Percentiles rank a stretch among this genome's conserved stretches.
Conservation (phyloP, 2,329 filamentous ascomycete species). For the Arthrinium puccinioides region DNA sequence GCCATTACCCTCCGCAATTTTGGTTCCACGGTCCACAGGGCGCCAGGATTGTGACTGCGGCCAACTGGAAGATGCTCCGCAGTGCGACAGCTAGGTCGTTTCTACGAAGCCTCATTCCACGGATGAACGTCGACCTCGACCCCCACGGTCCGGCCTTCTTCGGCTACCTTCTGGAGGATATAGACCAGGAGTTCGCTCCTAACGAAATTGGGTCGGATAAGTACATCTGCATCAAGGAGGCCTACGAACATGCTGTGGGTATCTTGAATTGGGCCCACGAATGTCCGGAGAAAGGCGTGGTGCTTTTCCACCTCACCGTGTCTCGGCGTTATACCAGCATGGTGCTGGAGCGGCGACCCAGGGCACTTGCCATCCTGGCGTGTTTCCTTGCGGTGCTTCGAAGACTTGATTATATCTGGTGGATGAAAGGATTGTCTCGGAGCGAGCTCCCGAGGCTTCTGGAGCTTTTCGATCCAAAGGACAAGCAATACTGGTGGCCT, state of each 20-base stretch:
- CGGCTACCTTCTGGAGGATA: slow-evolving; percentile 48
- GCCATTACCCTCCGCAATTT: slow-evolving; percentile 39
- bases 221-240: slow-evolving; percentile 36
- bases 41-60: slow-evolving; percentile 57
- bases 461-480: slow-evolving; percentile 49
- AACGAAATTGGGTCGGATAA: slow-evolving; percentile 14
- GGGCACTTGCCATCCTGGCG: slow-evolving; percentile 56
- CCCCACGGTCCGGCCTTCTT: slow-evolving; percentile 50
- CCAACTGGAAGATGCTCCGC: slow-evolving; percentile 57
- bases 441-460: slow-evolving; percentile 59
- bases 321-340: slow-evolving; percentile 54
- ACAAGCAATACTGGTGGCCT: slow-evolving; percentile 45
- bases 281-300: slow-evolving; percentile 45
- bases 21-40: slow-evolving; percentile 64
- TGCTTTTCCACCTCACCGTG: slow-evolving; percentile 59
- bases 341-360: slow-evolving; percentile 50
- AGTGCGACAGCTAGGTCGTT: slow-evolving; percentile 48
- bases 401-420: slow-evolving; percentile 59
- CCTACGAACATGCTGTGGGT: slow-evolving; percentile 57
- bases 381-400: slow-evolving; percentile 61
- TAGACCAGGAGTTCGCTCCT: slow-evolving; percentile 46
- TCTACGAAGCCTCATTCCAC: slow-evolving; percentile 57
- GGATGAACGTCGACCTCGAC: slow-evolving; percentile 50
- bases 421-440: slow-evolving; percentile 59
- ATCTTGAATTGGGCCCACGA: slow-evolving; percentile 61